A percentile compares a stretch with the other conserved stretches of the same genome.
Conservation (phyloP, 2,329 filamentous ascomycete genomes). For the Diaporthe ampelina region DNA sequence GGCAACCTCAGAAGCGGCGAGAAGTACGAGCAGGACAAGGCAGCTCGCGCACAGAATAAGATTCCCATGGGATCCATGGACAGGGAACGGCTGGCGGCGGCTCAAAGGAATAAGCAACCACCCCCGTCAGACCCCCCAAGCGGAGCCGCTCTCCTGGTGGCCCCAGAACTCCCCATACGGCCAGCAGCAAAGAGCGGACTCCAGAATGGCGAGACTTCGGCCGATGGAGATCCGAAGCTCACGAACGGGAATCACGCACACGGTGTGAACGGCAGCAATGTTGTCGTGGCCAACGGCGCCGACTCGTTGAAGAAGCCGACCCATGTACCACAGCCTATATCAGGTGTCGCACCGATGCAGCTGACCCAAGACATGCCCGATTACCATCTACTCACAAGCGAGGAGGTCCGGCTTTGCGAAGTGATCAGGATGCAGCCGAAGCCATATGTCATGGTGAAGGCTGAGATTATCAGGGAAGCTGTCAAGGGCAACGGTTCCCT, state of each 20-base stretch:
- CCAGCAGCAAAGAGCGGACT: constrained; percentile 52
- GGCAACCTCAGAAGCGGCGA: constrained; percentile 88
- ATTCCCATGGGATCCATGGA: constrained; percentile 86
- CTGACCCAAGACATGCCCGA: constrained; percentile 85
- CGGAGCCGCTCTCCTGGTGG: constrained; percentile 82
- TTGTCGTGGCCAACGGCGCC: constrained; percentile 59
- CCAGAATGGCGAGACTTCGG: constrained; percentile 49
- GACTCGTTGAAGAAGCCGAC: constrained; percentile 62
- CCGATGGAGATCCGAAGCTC: constrained; percentile 66
- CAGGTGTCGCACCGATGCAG: constrained; percentile 73
- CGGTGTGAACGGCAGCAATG: constrained; percentile 62
- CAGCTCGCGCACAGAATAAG: constrained; percentile 77
- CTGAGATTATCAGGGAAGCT: constrained; percentile 90
- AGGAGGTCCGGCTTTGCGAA: constrained; percentile 90
- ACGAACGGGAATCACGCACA: constrained; percentile 60
- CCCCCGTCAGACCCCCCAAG: constrained; percentile 78
- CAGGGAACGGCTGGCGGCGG: constrained; percentile 80
- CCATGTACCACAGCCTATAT: constrained; percentile 68
- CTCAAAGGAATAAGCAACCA: constrained; percentile 77
- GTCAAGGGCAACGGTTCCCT: constrained; percentile 88
- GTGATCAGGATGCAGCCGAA: constrained; percentile 90
- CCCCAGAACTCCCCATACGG: constrained; percentile 81
- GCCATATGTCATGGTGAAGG: constrained; percentile 94
- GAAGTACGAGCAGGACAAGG: constrained; percentile 93
- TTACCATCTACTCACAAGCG: constrained; percentile 85